phyloP scores from a whole-genome alignment of 805 yeast species.

The Debaryomyces castellii region DNA sequence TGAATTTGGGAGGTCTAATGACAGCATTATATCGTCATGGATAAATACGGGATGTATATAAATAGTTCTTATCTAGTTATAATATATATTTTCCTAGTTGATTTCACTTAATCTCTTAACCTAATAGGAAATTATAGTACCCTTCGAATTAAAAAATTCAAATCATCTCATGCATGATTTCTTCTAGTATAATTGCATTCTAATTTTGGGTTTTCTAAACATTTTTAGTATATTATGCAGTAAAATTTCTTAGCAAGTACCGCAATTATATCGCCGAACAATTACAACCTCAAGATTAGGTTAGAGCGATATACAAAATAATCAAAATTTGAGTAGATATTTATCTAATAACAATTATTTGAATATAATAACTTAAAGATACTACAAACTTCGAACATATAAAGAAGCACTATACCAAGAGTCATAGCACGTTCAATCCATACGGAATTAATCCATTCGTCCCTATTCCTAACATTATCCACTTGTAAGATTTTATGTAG shows the following conservation, averaged over 20 bases:
- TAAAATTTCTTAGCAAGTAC: not conserved
- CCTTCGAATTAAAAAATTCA: not conserved
- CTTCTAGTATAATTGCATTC: not conserved
- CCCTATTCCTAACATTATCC: no score
- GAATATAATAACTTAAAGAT: conserved; percentile 24
- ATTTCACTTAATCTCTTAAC: not conserved
- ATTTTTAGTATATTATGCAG: not conserved
- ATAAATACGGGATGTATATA: not conserved
- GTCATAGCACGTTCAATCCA: conserved; percentile 81
- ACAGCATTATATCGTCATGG: not conserved
- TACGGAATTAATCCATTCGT: conserved; percentile 83
- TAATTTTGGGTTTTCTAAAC: not conserved
- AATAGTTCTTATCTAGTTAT: not conserved
- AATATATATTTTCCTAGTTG: not conserved
- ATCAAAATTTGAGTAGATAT: not conserved
- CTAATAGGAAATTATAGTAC: not conserved
- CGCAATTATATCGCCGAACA: not conserved
- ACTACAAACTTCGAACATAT: conserved; percentile 90
- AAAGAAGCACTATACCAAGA: conserved; percentile 85
- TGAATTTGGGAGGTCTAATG: not conserved
- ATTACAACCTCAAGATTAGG: not conserved
- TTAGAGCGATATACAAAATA: not conserved
- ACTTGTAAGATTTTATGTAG: no score
- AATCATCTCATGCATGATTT: not conserved
- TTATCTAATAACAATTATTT: not conserved